These are phyloP conservation scores for Spatholobus suberectus DNA, from an alignment of 306 rosid species.

Conservation along the genomic window DNA sequence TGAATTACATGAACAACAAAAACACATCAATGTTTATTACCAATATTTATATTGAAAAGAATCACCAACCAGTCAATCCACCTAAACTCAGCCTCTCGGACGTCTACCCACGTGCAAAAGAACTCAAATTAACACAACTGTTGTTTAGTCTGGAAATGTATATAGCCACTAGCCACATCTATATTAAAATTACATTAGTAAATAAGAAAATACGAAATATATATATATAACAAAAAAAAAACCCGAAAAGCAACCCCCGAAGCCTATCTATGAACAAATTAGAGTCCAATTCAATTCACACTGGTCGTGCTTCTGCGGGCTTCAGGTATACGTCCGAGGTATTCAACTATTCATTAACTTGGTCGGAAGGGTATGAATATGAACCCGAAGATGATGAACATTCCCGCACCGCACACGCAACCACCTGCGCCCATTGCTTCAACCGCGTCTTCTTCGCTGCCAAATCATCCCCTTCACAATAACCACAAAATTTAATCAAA, in stretches of 20 bases:
- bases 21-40: background rate
- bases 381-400: constrained; percentile 11
- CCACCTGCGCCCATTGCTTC: constrained; percentile 83
- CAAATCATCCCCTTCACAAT: constrained; percentile 54
- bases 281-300: constrained; percentile 3
- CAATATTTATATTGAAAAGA: background rate
- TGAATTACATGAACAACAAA: background rate
- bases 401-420: constrained; percentile 51
- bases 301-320: background rate
- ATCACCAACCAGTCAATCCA: constrained; percentile 10
- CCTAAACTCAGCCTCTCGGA: background rate
- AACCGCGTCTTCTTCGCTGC: constrained; percentile 69
- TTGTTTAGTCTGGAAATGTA: background rate
- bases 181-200: background rate
- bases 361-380: background rate
- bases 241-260: background rate
- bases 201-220: background rate
- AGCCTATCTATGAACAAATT: constrained; percentile 18
- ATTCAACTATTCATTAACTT: background rate
- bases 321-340: background rate
- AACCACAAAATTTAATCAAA: background rate
- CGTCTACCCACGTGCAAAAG: background rate
- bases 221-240: background rate
- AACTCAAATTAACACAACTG: constrained; percentile 1
- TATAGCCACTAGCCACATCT: background rate